phyloP scores from a whole-genome alignment of 2,329 filamentous ascomycete species.

The Lachnum nothofagi region DNA sequence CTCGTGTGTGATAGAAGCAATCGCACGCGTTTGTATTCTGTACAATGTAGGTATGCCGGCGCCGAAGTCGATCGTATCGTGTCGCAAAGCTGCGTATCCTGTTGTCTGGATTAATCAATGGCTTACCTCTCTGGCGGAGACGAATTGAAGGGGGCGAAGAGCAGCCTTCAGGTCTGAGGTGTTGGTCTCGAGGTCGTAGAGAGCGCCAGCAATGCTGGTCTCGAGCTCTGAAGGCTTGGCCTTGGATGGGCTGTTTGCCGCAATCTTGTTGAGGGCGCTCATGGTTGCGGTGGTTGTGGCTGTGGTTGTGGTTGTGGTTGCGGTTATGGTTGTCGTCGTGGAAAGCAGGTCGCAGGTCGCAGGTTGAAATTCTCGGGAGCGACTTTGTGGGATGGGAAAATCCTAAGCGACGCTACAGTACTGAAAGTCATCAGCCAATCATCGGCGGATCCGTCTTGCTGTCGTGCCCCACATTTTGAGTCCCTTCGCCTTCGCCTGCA shows the following conservation, averaged over 20 bases:
- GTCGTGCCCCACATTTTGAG: too few species aligned
- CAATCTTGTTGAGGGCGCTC: constrained; percentile 93
- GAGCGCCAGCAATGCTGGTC: constrained; percentile 91
- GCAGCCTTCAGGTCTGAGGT: constrained; percentile 95
- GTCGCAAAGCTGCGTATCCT: constrained; percentile 14
- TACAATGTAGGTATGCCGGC: constrained; percentile 21
- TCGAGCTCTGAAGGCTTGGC: constrained; percentile 96
- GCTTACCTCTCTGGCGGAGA: constrained; percentile 99
- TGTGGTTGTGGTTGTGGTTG: too few species aligned
- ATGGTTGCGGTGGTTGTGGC: constrained; percentile 45
- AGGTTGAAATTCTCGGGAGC: constrained; percentile 1
- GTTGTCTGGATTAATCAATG: constrained; percentile 24
- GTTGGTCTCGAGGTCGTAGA: constrained; percentile 99
- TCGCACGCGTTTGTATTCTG: constrained; percentile 6
- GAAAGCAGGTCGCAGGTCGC: too few species aligned
- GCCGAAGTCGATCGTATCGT: constrained; percentile 21
- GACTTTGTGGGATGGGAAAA: background rate
- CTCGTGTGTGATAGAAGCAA: constrained; percentile 23
- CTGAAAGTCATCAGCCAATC: too few species aligned
- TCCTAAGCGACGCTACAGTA: too few species aligned
- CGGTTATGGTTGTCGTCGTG: too few species aligned
- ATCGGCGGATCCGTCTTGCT: too few species aligned
- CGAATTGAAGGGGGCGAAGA: constrained; percentile 96
- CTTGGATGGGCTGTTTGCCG: constrained; percentile 92
- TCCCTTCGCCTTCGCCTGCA: too few species aligned